These are phyloP conservation scores for Paecilomyces niveus DNA, from an alignment of 2,329 filamentous ascomycete genomes.

Conservation along the genomic window DNA sequence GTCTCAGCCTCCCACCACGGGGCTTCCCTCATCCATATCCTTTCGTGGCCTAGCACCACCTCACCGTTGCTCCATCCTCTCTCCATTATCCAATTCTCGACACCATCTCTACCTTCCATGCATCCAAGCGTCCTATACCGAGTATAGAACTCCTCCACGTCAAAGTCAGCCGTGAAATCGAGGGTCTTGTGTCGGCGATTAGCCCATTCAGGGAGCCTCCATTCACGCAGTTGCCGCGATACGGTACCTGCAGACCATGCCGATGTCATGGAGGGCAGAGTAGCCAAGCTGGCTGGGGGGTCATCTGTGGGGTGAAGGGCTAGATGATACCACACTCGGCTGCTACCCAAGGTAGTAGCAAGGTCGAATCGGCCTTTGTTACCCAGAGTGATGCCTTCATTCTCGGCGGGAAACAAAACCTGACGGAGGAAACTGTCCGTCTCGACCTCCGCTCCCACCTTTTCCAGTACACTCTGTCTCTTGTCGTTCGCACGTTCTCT, in stretches of 20 bases:
- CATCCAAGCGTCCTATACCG: constrained; percentile 81
- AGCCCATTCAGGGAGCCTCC: constrained; percentile 93
- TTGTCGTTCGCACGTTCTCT: constrained; percentile 73
- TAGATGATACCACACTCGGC: constrained; percentile 91
- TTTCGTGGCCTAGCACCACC: constrained; percentile 81
- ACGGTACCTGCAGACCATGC: constrained; percentile 91
- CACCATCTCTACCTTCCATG: constrained; percentile 80
- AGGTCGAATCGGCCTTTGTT: constrained; percentile 74
- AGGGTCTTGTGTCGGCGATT: constrained; percentile 85
- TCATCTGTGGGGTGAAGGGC: constrained; percentile 89
- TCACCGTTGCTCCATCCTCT: constrained; percentile 98
- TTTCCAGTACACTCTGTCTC: constrained; percentile 76
- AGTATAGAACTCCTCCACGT: constrained; percentile 81
- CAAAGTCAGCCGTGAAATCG: constrained; percentile 95
- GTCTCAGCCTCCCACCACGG: constrained; percentile 98
- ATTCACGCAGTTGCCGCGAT: constrained; percentile 84
- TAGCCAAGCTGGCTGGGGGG: constrained; percentile 65
- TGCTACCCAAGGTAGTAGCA: constrained; percentile 65
- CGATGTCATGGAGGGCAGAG: constrained; percentile 63
- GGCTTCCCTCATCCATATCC: constrained; percentile 88
- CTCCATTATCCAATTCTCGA: constrained; percentile 89
- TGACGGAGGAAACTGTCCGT: constrained; percentile 75
- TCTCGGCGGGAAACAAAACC: constrained; percentile 70
- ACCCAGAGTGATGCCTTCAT: constrained; percentile 74
- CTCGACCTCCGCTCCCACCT: constrained; percentile 73